phyloP scores from a whole-genome alignment of 2,329 filamentous ascomycete genomes.

The Paracamarosporium sp. region DNA sequence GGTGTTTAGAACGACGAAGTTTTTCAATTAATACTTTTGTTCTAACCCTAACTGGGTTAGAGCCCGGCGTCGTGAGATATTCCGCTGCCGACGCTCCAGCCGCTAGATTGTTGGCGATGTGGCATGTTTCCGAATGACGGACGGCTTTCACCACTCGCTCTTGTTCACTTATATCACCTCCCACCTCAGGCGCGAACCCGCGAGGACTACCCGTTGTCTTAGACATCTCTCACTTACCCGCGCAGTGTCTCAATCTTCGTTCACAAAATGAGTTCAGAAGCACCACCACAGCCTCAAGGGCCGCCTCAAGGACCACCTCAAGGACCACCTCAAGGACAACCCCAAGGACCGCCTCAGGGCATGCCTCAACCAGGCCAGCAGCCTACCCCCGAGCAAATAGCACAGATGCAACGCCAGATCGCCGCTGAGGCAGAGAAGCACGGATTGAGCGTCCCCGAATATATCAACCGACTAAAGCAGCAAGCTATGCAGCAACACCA shows the following conservation, averaged over 20 bases:
- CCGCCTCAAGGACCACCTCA: constrained; percentile 30
- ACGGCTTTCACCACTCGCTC: constrained; percentile 9
- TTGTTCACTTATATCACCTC: not conserved
- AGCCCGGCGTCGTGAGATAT: not conserved
- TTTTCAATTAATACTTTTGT: too few species aligned
- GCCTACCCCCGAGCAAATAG: constrained; percentile 84
- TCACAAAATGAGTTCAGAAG: constrained; percentile 10
- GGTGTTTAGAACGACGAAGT: not conserved
- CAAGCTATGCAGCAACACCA: constrained; percentile 65
- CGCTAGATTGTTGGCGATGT: constrained; percentile 20
- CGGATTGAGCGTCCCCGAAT: constrained; percentile 85
- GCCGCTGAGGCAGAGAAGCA: constrained; percentile 82
- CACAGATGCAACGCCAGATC: constrained; percentile 81
- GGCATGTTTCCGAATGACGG: constrained; percentile 21
- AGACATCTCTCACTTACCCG: too few species aligned
- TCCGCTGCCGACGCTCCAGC: not conserved
- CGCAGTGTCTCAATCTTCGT: not conserved
- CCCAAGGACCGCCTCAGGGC: constrained; percentile 30
- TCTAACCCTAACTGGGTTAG: too few species aligned
- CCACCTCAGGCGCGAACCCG: not conserved
- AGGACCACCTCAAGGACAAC: constrained; percentile 28
- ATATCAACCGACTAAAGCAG: constrained; percentile 65
- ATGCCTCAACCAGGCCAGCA: constrained; percentile 51
- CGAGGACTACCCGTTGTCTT: not conserved
- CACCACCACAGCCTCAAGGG: constrained; percentile 19